phyloP scores from a whole-genome alignment of 768 basidiomycete genomes.

The Panellus pusillus region DNA sequence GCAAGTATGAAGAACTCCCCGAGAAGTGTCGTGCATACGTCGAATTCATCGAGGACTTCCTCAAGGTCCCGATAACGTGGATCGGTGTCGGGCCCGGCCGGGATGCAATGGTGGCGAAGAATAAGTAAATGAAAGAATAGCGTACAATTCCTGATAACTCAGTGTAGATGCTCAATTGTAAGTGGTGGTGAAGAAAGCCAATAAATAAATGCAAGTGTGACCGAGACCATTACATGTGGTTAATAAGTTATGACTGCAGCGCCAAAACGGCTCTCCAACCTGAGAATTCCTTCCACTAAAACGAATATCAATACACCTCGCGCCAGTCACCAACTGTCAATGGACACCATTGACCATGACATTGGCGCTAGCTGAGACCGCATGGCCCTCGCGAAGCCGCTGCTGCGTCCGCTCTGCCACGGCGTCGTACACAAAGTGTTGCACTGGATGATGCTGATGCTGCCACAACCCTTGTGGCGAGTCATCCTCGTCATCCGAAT shows the following conservation, averaged over 20 bases:
- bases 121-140: conserved; percentile 6
- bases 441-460: conserved; percentile 47
- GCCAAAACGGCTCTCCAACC: not conserved
- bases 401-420: conserved; percentile 77
- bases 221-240: not conserved
- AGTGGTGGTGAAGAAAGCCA: no score
- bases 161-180: no score
- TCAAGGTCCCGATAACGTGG: conserved; percentile 80
- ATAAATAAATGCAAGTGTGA: no score
- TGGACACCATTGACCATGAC: conserved; percentile 48
- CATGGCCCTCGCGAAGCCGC: conserved; percentile 48
- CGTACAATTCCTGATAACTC: not conserved
- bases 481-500: conserved; percentile 47
- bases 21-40: conserved; percentile 85
- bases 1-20: conserved; percentile 73
- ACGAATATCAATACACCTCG: conserved; percentile 9
- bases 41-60: conserved; percentile 76
- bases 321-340: conserved; percentile 23
- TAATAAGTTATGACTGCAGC: not conserved
- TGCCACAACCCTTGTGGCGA: conserved; percentile 29
- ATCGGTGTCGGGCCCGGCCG: conserved; percentile 91
- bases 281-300: not conserved
- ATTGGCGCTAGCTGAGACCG: not conserved
- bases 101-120: conserved; percentile 63
- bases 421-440: conserved; percentile 85